A percentile compares a stretch with the other conserved stretches of the same genome.
Evolutionary conservation across 2,329 filamentous ascomycete genomes (phyloP).

Genomic region (Paracorniculantispora psalliotae): DNA sequence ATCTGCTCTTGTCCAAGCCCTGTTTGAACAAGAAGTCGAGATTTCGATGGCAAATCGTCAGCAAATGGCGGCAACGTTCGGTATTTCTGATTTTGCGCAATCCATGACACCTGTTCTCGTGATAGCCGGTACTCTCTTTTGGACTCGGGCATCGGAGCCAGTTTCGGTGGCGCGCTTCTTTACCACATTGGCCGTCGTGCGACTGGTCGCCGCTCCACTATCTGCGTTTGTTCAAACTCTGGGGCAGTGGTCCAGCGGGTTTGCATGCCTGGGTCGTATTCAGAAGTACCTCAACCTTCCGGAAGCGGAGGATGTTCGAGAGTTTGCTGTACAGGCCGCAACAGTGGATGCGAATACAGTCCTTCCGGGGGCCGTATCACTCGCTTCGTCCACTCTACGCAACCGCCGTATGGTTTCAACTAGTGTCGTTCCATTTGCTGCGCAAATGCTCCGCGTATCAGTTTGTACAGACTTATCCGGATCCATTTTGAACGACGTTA

Average conservation of each 20-base stretch:
- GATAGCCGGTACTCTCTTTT: neutral
- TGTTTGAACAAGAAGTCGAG: neutral
- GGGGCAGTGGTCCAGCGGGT: neutral
- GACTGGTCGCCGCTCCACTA: neutral
- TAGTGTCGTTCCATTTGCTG: neutral
- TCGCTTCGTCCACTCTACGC: neutral
- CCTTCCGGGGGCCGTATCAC: neutral
- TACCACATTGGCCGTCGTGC: neutral
- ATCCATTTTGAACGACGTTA: neutral
- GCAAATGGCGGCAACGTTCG: neutral
- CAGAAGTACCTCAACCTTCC: neutral
- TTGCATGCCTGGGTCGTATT: conserved; percentile 5
- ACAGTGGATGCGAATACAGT: neutral
- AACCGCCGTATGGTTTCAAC: neutral
- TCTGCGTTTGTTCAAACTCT: neutral
- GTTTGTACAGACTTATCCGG: neutral
- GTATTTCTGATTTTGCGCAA: neutral
- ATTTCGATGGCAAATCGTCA: conserved; percentile 1
- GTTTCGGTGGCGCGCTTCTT: neutral
- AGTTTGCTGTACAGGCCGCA: neutral
- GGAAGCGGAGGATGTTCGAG: neutral
- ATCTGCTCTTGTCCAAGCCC: neutral
- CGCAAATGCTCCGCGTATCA: neutral
- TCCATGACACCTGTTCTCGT: neutral
- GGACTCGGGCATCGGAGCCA: neutral